Evolutionary conservation across 331 rosid species (phyloP).

Genomic region (Telfairia occidentalis): DNA sequence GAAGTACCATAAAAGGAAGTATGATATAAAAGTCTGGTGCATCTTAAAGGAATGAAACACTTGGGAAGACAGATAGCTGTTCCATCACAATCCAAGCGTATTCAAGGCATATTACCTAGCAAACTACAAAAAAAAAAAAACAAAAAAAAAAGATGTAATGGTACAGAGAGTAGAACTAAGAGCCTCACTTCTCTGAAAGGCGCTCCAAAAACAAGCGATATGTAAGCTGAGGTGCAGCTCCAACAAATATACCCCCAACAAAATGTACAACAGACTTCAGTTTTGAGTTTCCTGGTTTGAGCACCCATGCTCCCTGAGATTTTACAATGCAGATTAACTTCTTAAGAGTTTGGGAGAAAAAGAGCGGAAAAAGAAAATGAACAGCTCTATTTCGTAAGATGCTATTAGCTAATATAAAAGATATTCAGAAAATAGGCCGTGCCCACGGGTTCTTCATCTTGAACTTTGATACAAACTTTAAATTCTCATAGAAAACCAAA

Average conservation of each 20-base stretch:
- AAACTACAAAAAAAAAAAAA: neutral
- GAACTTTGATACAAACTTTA: neutral
- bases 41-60: neutral
- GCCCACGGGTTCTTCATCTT: neutral
- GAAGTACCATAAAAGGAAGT: neutral
- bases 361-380: neutral
- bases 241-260: conserved; percentile 95
- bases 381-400: neutral
- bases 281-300: conserved; percentile 51
- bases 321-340: conserved; percentile 8
- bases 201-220: conserved; percentile 89
- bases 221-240: conserved; percentile 98
- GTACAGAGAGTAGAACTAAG: neutral
- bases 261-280: conserved; percentile 78
- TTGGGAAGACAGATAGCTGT: neutral
- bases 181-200: conserved; percentile 65
- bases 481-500: no score
- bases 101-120: neutral
- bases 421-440: neutral
- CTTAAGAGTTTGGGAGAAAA: conserved; percentile 11
- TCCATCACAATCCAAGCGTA: conserved; percentile 1
- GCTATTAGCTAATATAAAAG: neutral
- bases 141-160: neutral
- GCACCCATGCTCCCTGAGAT: conserved; percentile 92
- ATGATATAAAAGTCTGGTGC: neutral